Percentiles rank a stretch among this genome's conserved stretches.
Conservation (phyloP, 352 stramenopile genomes). For the Pythium dissotocum region DNA sequence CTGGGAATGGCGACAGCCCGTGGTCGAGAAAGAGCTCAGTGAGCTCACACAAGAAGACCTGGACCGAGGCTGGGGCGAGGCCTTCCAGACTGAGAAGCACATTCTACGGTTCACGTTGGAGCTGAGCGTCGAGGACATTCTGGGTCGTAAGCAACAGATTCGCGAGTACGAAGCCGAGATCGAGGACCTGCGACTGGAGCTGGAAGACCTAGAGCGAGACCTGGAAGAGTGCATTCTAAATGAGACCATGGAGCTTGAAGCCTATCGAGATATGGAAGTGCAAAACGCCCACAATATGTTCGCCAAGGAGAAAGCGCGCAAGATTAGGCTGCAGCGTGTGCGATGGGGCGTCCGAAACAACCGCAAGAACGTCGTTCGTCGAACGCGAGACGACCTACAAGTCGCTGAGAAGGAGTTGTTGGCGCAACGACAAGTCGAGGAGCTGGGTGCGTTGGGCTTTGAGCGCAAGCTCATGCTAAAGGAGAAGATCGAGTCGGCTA, state of each 20-base stretch:
- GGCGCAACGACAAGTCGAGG: conserved; percentile 42
- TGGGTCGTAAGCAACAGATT: conserved; percentile 56
- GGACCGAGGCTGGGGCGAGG: conserved; percentile 74
- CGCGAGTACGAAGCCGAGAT: conserved; percentile 74
- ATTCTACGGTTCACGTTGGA: conserved; percentile 66
- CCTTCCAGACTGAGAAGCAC: conserved; percentile 78
- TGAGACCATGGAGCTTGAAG: conserved; percentile 67
- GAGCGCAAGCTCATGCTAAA: conserved; percentile 55
- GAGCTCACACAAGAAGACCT: conserved; percentile 68
- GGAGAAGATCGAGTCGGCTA: conserved; percentile 42
- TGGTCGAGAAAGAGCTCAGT: conserved; percentile 71
- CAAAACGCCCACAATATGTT: conserved; percentile 47
- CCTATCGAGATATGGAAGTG: conserved; percentile 60
- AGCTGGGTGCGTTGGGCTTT: conserved; percentile 58
- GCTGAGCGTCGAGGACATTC: conserved; percentile 79
- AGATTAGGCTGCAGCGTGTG: conserved; percentile 57
- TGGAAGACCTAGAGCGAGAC: conserved; percentile 82
- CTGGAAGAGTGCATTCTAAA: conserved; percentile 63
- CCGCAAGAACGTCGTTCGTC: conserved; percentile 50
- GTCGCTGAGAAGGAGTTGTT: conserved; percentile 38
- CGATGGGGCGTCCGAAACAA: conserved; percentile 65
- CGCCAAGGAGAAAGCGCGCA: conserved; percentile 33
- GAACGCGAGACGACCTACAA: conserved; percentile 42
- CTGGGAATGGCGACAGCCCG: conserved; percentile 75
- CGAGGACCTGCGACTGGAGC: conserved; percentile 63